Base-by-base conservation (phyloP, 352 stramenopile genomes). In the Phytophthora pseudosyringae region DNA sequence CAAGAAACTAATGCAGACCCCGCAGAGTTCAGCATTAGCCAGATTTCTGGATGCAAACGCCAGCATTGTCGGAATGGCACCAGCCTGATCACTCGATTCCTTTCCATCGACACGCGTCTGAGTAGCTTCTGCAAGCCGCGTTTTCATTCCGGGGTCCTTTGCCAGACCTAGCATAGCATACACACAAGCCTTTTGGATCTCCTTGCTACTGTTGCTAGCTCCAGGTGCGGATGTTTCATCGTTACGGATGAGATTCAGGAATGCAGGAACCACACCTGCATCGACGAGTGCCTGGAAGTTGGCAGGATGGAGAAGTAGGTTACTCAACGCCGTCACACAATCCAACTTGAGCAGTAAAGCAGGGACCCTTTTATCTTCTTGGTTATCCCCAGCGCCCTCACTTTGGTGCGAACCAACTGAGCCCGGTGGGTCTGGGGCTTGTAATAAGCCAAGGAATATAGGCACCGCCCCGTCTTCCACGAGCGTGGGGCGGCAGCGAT, bases 221-320 rank as follows among this genome's bases (percentile, higher is more conserved):
- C 57, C 41, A 39, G 56, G 16, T 13, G 57, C 45, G 13, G 52
- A 13, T 43, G 52, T 62, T 15, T 63, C 61, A 35, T 71, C 67
- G 36, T 71, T 86, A 4, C 72, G 72, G 29, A 95, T 75, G 49
- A 89, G 75, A 40, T 78, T 64, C 25, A 91, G 51, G 18, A 91
- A 77, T 1, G 84, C 71, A 25, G 86, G 84, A 36, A 95, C 82
- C 49, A 95, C 84, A 40, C 86, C 86, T 43, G 89, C 86, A 44
- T 95, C 78, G 6, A 93, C 87, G 60, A 95, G 81, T 2, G 75
- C 68, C 36, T 70, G 70, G 45, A 94, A 94, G 52, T 93, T 94
- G 41, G 89, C 83, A 8, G 86, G 82, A 43, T 93, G 85, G 7
- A 94, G 75, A 66, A 95, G 89, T 5, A 95, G 60, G 38, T 94